These are phyloP conservation scores for Aurinia saxatilis DNA, from an alignment of 345 rosid species.

Conservation along the genomic window DNA sequence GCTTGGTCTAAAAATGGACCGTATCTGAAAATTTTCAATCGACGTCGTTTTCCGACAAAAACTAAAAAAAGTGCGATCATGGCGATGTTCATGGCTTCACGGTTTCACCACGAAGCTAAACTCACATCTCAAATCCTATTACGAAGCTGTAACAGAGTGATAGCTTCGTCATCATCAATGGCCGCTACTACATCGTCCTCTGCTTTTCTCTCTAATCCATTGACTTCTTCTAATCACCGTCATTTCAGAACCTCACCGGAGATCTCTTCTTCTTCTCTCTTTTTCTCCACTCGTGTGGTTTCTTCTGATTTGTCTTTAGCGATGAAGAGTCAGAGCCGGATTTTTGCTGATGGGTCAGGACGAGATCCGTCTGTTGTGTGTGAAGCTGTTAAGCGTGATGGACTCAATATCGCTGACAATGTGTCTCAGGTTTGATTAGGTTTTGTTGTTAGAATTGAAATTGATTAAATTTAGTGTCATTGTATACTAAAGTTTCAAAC, in stretches of 20 bases:
- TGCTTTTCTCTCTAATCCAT: constrained; percentile 30
- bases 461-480: not conserved
- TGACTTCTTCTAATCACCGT: constrained; percentile 36
- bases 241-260: constrained; percentile 20
- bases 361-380: constrained; percentile 44
- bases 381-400: constrained; percentile 59
- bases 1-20: constrained; percentile 14
- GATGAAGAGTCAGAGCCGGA: constrained; percentile 23
- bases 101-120: constrained; percentile 6
- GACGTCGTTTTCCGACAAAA: constrained; percentile 2
- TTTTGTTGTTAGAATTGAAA: not conserved
- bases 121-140: constrained; percentile 13
- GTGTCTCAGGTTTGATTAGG: constrained; percentile 58
- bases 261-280: constrained; percentile 10
- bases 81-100: constrained; percentile 27
- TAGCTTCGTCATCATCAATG: not conserved
- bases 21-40: not conserved
- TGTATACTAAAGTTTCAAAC: not conserved
- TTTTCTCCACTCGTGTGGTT: constrained; percentile 7
- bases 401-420: constrained; percentile 80
- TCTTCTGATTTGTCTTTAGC: constrained; percentile 13
- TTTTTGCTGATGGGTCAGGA: constrained; percentile 11
- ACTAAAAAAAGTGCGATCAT: not conserved
- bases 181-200: constrained; percentile 34
- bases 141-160: too few species aligned